Base-by-base conservation (phyloP, 371 early-diverging fungal genomes). In the Rhizopus sp. region DNA sequence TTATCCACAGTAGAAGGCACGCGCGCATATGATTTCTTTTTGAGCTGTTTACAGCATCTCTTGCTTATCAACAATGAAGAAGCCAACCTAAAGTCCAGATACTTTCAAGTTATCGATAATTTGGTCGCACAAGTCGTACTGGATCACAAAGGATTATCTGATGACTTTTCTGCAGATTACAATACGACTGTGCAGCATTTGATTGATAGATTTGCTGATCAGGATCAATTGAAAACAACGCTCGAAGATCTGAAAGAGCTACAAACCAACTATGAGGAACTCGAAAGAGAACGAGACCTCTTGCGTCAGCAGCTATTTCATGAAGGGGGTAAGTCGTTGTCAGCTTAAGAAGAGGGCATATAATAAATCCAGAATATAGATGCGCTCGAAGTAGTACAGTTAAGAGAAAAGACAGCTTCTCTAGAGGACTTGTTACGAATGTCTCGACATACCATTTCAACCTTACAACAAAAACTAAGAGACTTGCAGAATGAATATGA, bases 31-130 rank as follows among this genome's bases (percentile, higher is more conserved):
- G 93, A 93, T 45, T 88, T 88, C 57, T 89, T 93, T 55, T 60
- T 93, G 52, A 92, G 91, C 2, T 81, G 88, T 31, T 58, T 93
- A 33, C 92, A 92, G 67, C 90, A 92, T 45, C 70, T 92, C 65
- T 60, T 93, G 45, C 59, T 93, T 38, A 78, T 93, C 50, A 66
- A 66, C 53, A 84, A 87, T 30, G 93, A 90, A 45, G 80, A 85
- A 46, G 73, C 70, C 0, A 78, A 75, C 4, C 53, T 73, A 32
- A 84, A 78, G 66, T 80, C 77, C 15, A 80, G 87, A 16, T 93
- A 92, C 64, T 89, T 86, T 57, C 93, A 92, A 63, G 71, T 94
- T 34, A 85, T 94, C 51, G 93, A 93, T 68, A 79, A 86, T 49
- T 72, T 93, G 6, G 75, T 93, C 10, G 84, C 91, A 0, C 90